Base-by-base conservation (phyloP, 805 yeast species). In the Candida anglica region DNA sequence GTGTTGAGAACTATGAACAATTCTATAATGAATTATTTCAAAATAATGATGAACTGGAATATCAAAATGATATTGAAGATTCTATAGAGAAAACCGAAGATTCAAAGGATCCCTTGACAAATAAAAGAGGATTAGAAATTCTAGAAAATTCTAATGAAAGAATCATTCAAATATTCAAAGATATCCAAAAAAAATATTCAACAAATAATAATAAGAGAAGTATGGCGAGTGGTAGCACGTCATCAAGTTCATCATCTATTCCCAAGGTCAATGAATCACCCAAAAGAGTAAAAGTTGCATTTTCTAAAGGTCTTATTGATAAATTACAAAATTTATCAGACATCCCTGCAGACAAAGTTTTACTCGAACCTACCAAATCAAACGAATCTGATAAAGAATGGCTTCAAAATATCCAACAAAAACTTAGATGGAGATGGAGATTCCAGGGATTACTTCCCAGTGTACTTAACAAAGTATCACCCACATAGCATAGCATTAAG, bases 1-100 rank as follows among this genome's bases (percentile, higher is more conserved):
- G 88, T 44, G 73, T 79, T 10, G 75, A 63, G 33, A 66, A 62
- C n/a, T 77, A 77, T 46, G 81, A 77, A 44, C 61, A 60, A 29
- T 65, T 76, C 17, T 62, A 71, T 15, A 65, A 63, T 45, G 79
- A 73, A 40, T 50, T 56, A 30, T 37, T 47, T 32, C 44, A 43
- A 22, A 11, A 19, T 7, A n/a, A 22, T 13, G 10, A 9, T 14
- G 22, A 19, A 16, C 19, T 19, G 14, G 26, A 30, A 21, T 21
- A 9, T 11, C 23, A 21, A 11, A 9, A 9, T 9, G 23, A 9
- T 11, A 9, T 21, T 11, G 10, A 21, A 11, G 10, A 21, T 21
- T 21, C 23, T 11, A 9, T 9, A 9, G 23, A 9, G 9, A 21
- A 21, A 11, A 11, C 11, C 11, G 10, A 21, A 9, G 23, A 21